These are phyloP conservation scores for Ceraceosorus bombacis DNA, from an alignment of 1,284 basidiomycete species.

Conservation along the genomic window DNA sequence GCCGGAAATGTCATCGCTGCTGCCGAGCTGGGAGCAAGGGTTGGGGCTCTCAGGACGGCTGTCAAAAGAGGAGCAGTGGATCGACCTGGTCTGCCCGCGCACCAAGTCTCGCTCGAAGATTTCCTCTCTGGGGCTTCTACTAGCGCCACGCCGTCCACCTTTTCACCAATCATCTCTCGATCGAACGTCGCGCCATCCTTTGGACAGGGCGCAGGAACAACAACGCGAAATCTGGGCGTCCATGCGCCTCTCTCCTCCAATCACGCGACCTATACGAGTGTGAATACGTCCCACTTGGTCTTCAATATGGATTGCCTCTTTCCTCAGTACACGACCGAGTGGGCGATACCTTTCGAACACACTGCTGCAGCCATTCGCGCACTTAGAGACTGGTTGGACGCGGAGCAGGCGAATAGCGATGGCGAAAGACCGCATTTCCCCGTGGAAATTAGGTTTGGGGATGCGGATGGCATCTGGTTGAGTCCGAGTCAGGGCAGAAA, in stretches of 20 bases:
- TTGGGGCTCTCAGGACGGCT: slow-evolving; percentile 14
- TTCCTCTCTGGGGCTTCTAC: neutral
- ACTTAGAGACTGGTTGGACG: slow-evolving; percentile 66
- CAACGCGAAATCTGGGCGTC: too few species aligned
- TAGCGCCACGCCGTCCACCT: neutral
- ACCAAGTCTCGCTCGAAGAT: slow-evolving; percentile 1
- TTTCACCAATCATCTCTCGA: neutral
- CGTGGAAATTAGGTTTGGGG: slow-evolving; percentile 84
- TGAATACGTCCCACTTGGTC: slow-evolving; percentile 36
- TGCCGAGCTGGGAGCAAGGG: slow-evolving; percentile 4
- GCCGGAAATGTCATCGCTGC: neutral
- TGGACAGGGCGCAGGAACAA: too few species aligned
- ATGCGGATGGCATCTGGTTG: slow-evolving; percentile 84
- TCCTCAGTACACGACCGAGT: slow-evolving; percentile 57
- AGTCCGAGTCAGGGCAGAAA: slow-evolving; percentile 72
- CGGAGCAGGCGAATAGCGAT: slow-evolving; percentile 60
- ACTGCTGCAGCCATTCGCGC: slow-evolving; percentile 62
- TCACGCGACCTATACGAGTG: slow-evolving; percentile 3
- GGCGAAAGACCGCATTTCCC: slow-evolving; percentile 85
- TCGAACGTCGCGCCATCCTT: too few species aligned
- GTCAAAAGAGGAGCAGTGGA: slow-evolving; percentile 6
- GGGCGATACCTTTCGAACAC: slow-evolving; percentile 69
- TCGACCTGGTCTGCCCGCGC: neutral
- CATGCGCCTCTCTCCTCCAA: slow-evolving; percentile 3
- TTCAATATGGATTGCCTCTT: slow-evolving; percentile 49